Evolutionary conservation across 73 alveolate genomes (phyloP), one percentile per base, ranked within the genome.

Genomic region (Stentor roeselii): DNA sequence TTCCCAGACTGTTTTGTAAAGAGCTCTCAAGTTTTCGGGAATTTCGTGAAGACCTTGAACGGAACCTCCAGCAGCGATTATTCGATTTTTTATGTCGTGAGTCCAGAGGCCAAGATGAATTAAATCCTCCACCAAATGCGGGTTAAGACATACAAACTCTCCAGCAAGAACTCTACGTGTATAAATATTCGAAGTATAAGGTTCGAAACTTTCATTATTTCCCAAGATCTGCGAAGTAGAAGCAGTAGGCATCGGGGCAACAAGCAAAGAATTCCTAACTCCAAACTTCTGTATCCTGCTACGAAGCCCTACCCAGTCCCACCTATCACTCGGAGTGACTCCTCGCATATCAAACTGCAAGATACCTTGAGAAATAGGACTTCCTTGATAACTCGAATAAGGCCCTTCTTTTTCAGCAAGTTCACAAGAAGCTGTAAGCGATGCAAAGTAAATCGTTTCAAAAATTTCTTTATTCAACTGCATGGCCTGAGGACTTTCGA

Each of bases 231-330:
- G 93, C 1, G 97, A 90, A 27, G 99, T 96, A 84, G 95, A 82
- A 39, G 99, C 98, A 31, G 99, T 96, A 6, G 99, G 99, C 99
- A 96, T 96, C 21, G 99, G 99, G 67, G 99, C 98, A 67, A 96
- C 86, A 37, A 96, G 90, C 39, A 96, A 91, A 3, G 99, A 96
- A 89, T 96, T 96, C 75, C 99, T 91, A 78, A 94, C 92, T 75
- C 99, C 99, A 83, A 75, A 86, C 59, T 75, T 83, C 78, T 78
- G 89, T 36, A 96, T 95, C 67, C 88, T 92, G 41, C 36, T 3
- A 76, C 74, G 41, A 60, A 91, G 87, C 36, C 40, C 76, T 3
- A 80, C 89, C 96, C 96, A 91, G 82, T 91, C 92, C 78, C 88
- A 91, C 75, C 91, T 15, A 15, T 15, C 86, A 78, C 86, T 75